Base-by-base conservation (phyloP, 495 filamentous ascomycete genomes). In the Staphylotrichum longicolle region DNA sequence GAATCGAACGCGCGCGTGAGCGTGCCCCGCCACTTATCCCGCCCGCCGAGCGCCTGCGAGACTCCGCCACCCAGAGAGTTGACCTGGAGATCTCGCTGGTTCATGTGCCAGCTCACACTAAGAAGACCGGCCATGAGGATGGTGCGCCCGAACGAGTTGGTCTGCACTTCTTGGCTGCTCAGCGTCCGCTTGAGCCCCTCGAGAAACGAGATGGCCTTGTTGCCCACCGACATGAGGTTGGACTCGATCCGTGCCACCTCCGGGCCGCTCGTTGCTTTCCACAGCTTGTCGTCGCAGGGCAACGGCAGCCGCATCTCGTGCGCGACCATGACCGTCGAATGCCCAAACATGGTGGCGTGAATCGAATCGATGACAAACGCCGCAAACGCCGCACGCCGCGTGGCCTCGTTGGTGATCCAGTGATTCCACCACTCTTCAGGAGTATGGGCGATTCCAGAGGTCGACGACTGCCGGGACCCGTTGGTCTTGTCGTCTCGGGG, bases 301-400 rank as follows among this genome's bases (percentile, higher is more conserved):
- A 98, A 77, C 2, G 94, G 91, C 9, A 98, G 79, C 30, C 91
- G 86, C 80, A 98, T 90, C 75, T 98, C 94, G 71, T 96, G 92
- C 4, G 94, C 92, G 12, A 96, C 92, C 92, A 98, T 96, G 37
- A 94, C 93, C 3, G 91, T 93, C 15, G 92, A 93, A 73, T 98
- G 94, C 0, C 94, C 94, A 74, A 98, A 98, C 90, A 98, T 96
- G 46, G 91, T 97, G 4, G 93, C 92, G 75, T 98, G 94, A 6
- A 91, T 95, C 3, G 93, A 95, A 72, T 98, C 94, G 56, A 96
- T 86, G 30, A 98, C 87, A 72, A 97, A 98, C 3, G 94, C 94
- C 14, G 88, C 93, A 79, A 97, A 98, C 0, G 93, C 94, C 4
- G 88, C 91, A 45, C 94, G 85, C 40, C 91, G 83, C 3, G 92